Base-by-base conservation (phyloP, 106 monocot species). In the Dendrobium chrysotoxum region DNA sequence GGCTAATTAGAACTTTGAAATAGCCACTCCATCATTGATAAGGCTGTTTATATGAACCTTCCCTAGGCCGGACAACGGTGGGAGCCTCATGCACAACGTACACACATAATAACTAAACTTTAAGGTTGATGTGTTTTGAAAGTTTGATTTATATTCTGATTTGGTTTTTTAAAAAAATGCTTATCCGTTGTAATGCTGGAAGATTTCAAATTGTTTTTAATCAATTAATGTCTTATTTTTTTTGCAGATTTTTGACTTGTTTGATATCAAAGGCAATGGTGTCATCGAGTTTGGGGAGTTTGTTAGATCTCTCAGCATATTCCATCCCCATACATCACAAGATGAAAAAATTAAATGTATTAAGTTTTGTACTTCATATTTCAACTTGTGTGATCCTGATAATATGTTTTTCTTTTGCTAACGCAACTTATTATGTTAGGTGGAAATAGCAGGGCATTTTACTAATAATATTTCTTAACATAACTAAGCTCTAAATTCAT, bases 241-340 rank as follows among this genome's bases (percentile, higher is more conserved):
- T 83, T 87, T 92, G 85, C 88, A 95, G 92, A 80, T 95, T 57
- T 95, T 95, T 81, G 90, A 92, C 78, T 65, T 92, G 66, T 95
- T 95, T 84, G 95, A 95, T 83, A 50, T 86, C 44, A 95, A 92
- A 78, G 66, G 81, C 74, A 92, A 89, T 77, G 92, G 92, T 39
- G 91, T 91, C 31, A 96, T 96, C 55, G 96, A 96, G 77, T 96
- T 96, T 84, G 96, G 87, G 41, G 96, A 91, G 79, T 96, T 96
- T 89, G 93, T 96, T 70, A 83, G 91, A 78, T 93, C 93, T 13
- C 88, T 96, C 18, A 96, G 84, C 74, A 76, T 93, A 26, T 96
- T 96, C 85, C 96, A 96, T 53, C 96, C 96, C n/a, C 45, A 90
- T 46, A 77, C 96, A 44, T 75, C 87, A 44, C 81, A 82, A 57